Evolutionary conservation across 192 early-diverging fungal genomes (phyloP).

Genomic region (Chytriomyces sp.): DNA sequence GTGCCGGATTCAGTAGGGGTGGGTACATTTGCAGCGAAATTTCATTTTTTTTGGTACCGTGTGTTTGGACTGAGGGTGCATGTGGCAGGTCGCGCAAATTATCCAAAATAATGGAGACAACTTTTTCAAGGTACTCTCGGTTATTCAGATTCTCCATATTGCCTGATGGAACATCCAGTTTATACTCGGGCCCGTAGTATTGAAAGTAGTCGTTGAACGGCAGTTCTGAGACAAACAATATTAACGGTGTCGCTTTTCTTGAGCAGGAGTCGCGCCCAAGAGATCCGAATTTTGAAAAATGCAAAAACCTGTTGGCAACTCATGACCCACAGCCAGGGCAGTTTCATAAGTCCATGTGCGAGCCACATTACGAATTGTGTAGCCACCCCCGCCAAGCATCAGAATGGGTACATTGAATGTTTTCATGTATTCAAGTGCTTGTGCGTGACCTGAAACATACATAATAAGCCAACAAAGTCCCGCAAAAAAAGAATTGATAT

Average conservation of each 20-base stretch:
- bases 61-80: slow-evolving; percentile 97
- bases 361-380: slow-evolving; percentile 88
- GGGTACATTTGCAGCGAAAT: too few relatives aligned
- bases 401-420: slow-evolving; percentile 89
- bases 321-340: slow-evolving; percentile 75
- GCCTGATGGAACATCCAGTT: slow-evolving; percentile 70
- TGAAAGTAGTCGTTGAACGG: slow-evolving; percentile 72
- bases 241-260: background rate
- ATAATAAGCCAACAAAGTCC: slow-evolving; percentile 32
- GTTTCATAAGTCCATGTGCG: slow-evolving; percentile 96
- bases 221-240: slow-evolving; percentile 43
- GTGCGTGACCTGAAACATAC: slow-evolving; percentile 77
- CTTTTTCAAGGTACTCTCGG: slow-evolving; percentile 76
- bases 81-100: slow-evolving; percentile 83
- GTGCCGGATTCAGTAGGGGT: too few relatives aligned
- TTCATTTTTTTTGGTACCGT: too few relatives aligned
- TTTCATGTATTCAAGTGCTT: slow-evolving; percentile 90
- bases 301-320: slow-evolving; percentile 62
- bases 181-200: slow-evolving; percentile 66
- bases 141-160: slow-evolving; percentile 92
- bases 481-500: slow-evolving; percentile 38
- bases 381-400: slow-evolving; percentile 95
- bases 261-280: background rate
- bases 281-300: background rate
- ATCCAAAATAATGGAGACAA: slow-evolving; percentile 82